Evolutionary conservation across 257 asterid species (phyloP).

Genomic region (Scutellaria galericulata): DNA sequence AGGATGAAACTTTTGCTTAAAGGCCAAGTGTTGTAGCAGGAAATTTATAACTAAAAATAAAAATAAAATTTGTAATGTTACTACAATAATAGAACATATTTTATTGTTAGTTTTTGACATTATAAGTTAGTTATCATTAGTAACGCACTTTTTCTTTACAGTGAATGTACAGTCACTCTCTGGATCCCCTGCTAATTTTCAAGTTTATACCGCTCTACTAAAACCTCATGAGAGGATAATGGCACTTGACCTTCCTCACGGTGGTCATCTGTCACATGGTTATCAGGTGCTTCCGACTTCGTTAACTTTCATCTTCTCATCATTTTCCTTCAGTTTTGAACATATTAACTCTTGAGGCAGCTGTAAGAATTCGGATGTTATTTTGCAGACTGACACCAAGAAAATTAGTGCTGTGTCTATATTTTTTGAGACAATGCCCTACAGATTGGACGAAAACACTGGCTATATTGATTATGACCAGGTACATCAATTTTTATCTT

Average conservation of each 20-base stretch:
- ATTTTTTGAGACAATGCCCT: constrained; percentile 98
- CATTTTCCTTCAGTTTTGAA: constrained; percentile 20
- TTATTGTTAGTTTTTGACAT: constrained; percentile 1
- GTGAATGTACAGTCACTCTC: constrained; percentile 96
- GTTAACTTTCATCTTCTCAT: constrained; percentile 12
- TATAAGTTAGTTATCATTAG: constrained; percentile 21
- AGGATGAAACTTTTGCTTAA: neutral
- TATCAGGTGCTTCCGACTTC: constrained; percentile 75
- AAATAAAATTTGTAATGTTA: neutral
- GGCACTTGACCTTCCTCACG: constrained; percentile 99
- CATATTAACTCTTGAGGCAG: constrained; percentile 18
- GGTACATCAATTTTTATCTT: constrained; percentile 49
- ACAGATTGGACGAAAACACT: constrained; percentile 89
- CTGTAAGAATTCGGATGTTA: constrained; percentile 6
- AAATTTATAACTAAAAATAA: neutral
- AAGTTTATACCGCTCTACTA: constrained; percentile 89
- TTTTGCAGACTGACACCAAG: constrained; percentile 89
- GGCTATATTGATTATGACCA: constrained; percentile 97
- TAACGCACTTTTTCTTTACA: constrained; percentile 46
- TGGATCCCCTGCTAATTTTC: constrained; percentile 96
- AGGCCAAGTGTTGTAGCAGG: neutral
- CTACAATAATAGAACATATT: neutral
- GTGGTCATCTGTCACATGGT: constrained; percentile 98
- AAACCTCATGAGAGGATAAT: constrained; percentile 97
- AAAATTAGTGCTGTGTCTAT: constrained; percentile 94